Evolutionary conservation across 257 asterid species (phyloP).

Genomic region (Euphrasia confusa): DNA sequence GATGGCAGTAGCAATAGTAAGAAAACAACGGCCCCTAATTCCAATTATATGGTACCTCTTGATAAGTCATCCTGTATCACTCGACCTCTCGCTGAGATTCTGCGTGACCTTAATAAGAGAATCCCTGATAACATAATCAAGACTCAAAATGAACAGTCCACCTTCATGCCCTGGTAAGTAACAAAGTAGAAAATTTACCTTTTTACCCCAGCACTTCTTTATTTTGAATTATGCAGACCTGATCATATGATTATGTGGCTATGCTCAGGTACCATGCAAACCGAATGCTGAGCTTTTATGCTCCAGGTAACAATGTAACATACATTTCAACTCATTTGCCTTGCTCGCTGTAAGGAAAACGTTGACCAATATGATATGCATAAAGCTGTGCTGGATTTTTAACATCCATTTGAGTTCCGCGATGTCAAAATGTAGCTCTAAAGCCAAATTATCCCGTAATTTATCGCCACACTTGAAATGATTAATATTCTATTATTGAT

Average conservation of each 20-base stretch:
- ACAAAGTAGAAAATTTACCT: not conserved
- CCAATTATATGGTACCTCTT: conserved; percentile 86
- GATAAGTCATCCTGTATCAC: conserved; percentile 80
- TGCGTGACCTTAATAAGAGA: conserved; percentile 90
- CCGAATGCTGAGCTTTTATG: conserved; percentile 96
- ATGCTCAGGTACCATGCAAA: conserved; percentile 84
- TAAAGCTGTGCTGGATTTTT: not conserved
- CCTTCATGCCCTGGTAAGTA: conserved; percentile 73
- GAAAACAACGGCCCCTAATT: conserved; percentile 58
- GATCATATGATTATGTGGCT: conserved; percentile 24
- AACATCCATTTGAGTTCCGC: not conserved
- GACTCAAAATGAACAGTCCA: conserved; percentile 45
- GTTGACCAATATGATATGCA: not conserved
- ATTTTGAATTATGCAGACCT: conserved; percentile 12
- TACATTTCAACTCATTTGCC: conserved; percentile 17
- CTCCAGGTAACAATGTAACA: conserved; percentile 84
- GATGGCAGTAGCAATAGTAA: conserved; percentile 35
- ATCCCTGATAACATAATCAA: conserved; percentile 84
- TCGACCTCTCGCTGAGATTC: conserved; percentile 90
- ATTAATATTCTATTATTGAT: not conserved
- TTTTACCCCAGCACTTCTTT: not conserved
- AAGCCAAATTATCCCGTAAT: not conserved
- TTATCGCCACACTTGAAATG: not conserved
- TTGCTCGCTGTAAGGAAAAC: conserved; percentile 6
- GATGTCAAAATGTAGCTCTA: no score